A percentile compares a stretch with the other conserved stretches of the same genome.
These are phyloP conservation scores for Zygotorulaspora chibaensis DNA, from an alignment of 805 yeast species.

Conservation along the genomic window DNA sequence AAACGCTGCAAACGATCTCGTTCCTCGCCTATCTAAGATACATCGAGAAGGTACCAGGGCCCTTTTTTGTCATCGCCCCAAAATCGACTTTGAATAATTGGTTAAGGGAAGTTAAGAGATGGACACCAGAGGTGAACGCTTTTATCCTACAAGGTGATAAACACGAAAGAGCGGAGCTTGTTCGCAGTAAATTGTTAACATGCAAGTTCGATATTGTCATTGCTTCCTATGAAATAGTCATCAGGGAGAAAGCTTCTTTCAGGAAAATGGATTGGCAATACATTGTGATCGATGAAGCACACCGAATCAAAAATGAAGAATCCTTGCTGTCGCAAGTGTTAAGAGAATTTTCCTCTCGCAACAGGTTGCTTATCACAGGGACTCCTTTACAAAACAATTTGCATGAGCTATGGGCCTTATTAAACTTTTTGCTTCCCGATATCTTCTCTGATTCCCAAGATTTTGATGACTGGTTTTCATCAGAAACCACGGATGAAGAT, in stretches of 20 bases:
- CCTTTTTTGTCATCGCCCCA: conserved; percentile 72
- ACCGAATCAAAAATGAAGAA: conserved; percentile 75
- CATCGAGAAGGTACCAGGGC: conserved; percentile 57
- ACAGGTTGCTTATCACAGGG: conserved; percentile 72
- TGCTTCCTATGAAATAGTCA: conserved; percentile 73
- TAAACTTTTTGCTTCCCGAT: conserved; percentile 74
- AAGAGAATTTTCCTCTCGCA: conserved; percentile 64
- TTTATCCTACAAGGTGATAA: conserved; percentile 72
- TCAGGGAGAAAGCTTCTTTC: conserved; percentile 64
- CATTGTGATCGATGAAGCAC: conserved; percentile 75
- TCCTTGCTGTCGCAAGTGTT: conserved; percentile 68
- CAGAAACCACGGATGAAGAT: conserved; percentile 38
- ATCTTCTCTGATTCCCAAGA: conserved; percentile 68
- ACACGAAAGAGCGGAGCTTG: conserved; percentile 54
- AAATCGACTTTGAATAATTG: conserved; percentile 79
- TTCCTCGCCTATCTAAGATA: conserved; percentile 69
- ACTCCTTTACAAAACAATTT: conserved; percentile 78
- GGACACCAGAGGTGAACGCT: conserved; percentile 77
- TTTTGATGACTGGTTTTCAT: conserved; percentile 71
- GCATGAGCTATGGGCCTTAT: conserved; percentile 76
- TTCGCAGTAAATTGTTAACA: conserved; percentile 45
- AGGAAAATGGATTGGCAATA: conserved; percentile 71
- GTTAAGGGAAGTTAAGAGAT: conserved; percentile 68
- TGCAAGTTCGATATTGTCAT: conserved; percentile 71
- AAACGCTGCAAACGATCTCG: conserved; percentile 75